A percentile compares a stretch with the other conserved stretches of the same genome.
phyloP scores from a whole-genome alignment of 805 yeast species.

The Saccharomycopsis schoenii region DNA sequence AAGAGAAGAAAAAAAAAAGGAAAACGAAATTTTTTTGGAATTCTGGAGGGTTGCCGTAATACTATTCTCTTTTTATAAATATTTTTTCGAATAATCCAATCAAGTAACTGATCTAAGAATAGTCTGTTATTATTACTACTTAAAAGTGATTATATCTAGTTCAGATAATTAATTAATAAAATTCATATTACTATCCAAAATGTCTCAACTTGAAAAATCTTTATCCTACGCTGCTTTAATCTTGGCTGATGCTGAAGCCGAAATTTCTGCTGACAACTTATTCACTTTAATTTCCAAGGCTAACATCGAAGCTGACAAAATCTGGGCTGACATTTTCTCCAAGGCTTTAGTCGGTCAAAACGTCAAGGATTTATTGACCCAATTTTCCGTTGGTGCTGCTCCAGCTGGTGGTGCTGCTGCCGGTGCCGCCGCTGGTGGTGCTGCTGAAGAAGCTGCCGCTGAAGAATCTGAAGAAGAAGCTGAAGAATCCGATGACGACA shows the following conservation, averaged over 20 bases:
- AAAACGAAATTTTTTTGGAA: neutral
- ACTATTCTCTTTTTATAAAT: neutral
- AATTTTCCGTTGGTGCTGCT: slow-evolving; percentile 62
- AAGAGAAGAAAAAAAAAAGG: neutral
- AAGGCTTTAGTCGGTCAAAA: slow-evolving; percentile 80
- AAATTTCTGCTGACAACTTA: slow-evolving; percentile 77
- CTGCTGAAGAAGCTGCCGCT: slow-evolving; percentile 54
- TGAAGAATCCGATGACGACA: slow-evolving; percentile 49
- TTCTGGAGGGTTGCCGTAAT: neutral
- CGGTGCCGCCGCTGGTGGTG: slow-evolving; percentile 50
- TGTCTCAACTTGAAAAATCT: slow-evolving; percentile 58
- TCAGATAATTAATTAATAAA: slow-evolving; percentile 4
- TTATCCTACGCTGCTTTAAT: slow-evolving; percentile 90
- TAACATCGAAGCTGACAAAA: slow-evolving; percentile 67
- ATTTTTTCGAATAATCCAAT: neutral
- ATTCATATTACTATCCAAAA: slow-evolving; percentile 22
- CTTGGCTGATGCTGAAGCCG: slow-evolving; percentile 86
- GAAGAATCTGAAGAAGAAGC: slow-evolving; percentile 49
- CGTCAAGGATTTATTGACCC: slow-evolving; percentile 70
- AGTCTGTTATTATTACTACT: slow-evolving; percentile 33
- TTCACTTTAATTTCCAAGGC: slow-evolving; percentile 72
- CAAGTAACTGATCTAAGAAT: slow-evolving; percentile 22
- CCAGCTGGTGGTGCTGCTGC: slow-evolving; percentile 66
- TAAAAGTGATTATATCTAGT: slow-evolving; percentile 35
- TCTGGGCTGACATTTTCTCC: slow-evolving; percentile 85